These are phyloP conservation scores for Xanthoconium separans DNA, from an alignment of 1,284 basidiomycete genomes.

Conservation along the genomic window DNA sequence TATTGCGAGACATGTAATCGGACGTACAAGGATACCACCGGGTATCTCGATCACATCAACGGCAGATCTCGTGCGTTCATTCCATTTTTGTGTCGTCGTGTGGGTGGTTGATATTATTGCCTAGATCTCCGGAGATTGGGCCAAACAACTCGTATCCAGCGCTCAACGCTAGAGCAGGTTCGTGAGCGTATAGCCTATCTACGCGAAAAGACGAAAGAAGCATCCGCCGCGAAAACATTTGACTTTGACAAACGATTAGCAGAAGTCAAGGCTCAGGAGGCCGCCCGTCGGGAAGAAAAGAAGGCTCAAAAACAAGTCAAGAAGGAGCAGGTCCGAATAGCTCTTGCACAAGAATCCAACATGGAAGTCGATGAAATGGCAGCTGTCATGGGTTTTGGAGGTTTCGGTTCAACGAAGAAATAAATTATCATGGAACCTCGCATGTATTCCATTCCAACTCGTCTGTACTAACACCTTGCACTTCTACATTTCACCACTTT, in stretches of 20 bases:
- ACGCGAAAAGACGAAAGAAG: conserved; percentile 82
- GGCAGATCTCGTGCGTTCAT: conserved; percentile 80
- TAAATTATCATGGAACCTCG: conserved; percentile 31
- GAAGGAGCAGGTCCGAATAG: conserved; percentile 68
- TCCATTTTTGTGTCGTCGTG: conserved; percentile 1
- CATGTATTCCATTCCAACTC: neutral
- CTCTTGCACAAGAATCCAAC: conserved; percentile 55
- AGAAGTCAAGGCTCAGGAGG: conserved; percentile 77
- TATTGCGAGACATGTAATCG: conserved; percentile 88
- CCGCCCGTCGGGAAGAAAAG: conserved; percentile 60
- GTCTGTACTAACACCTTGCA: conserved; percentile 32
- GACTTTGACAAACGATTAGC: conserved; percentile 91
- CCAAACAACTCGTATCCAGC: conserved; percentile 88
- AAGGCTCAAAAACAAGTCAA: conserved; percentile 71
- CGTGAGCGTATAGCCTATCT: conserved; percentile 84
- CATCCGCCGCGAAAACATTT: conserved; percentile 80
- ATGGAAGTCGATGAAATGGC: conserved; percentile 67
- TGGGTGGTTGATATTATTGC: neutral
- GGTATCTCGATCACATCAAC: conserved; percentile 96
- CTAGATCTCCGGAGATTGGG: conserved; percentile 89
- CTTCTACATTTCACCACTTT: conserved; percentile 23
- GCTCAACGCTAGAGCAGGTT: conserved; percentile 91
- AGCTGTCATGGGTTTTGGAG: conserved; percentile 89
- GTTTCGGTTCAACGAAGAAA: conserved; percentile 84
- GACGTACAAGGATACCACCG: conserved; percentile 91